Base-by-base conservation (phyloP, 1,284 basidiomycete genomes). In the Cryptococcus maquisensis region DNA sequence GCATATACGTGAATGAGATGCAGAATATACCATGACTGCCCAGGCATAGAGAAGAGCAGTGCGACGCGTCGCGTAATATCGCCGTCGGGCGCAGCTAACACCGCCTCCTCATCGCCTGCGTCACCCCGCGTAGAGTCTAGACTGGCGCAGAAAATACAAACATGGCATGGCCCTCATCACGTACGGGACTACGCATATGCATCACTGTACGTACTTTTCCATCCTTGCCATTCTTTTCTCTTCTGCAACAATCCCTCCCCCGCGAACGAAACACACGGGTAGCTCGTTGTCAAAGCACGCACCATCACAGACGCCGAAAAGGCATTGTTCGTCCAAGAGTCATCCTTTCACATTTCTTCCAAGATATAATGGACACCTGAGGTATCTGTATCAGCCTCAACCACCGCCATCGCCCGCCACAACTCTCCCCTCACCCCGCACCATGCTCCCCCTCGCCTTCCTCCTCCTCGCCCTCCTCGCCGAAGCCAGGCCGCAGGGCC, bases 381-480 rank as follows among this genome's bases (percentile, higher is more conserved):
- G 2, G 28, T 32, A 0, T 32, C 28, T 32, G 3, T 21, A 10
- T 10, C 39, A 16, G 16, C 39, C 39, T 40, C 1, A 6, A 10
- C 39, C 39, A 40, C 13, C 39, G 7, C 20, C 39, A 40, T 40
- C 39, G 16, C 39, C 39, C 39, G 7, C 44, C 18, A 43, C 54
- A 32, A 4, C 28, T 32, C 28, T 32, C 2, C n/a, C 28, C 28
- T 32, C 28, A 1, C 10, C 3, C 28, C 28, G n/a, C n/a, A 32
- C 28, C 28, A 84, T 97, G 26, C 90, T 98, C 51, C 93, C 98
- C 78, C 78, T 98, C 1, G 81, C n/a, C n/a, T n/a, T 97, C 23
- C 87, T 90, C 16, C 87, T 98, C 46, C 78, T 98, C 41, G 90
- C 91, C 86, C 87, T 91, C 0, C 81, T 96, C 13, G 28, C 28